Evolutionary conservation across 2,329 filamentous ascomycete species (phyloP), one percentile per base, ranked within the genome.

Genomic region (Lachnum nothofagi): DNA sequence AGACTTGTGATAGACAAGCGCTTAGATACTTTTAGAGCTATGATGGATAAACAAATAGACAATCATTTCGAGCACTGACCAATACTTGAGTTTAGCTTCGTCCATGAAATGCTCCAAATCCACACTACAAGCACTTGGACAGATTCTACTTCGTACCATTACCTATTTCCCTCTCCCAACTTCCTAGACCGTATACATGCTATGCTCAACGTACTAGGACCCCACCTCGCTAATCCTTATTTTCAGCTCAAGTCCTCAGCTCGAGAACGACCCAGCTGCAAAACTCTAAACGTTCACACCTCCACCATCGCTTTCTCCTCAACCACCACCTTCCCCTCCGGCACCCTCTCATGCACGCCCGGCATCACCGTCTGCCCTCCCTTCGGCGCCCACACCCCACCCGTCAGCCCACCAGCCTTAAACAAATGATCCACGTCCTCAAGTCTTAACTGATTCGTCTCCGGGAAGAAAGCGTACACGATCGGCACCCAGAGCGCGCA

Each of bases 401-500:
- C 67, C 2, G 66, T 68, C 10, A 69, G n/a, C n/a, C n/a, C 50
- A 4, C 67, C 65, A 2, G 65, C 66, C n/a, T 60, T 61, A 16
- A 49, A 49, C 12, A 49, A 19, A 4, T 35, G 12, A 19, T 56
- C 53, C 9, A 54, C 34, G 29, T 67, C 63, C 37, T 62, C 60
- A 1, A 62, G 40, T 5, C 52, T 48, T 2, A 53, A 37, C 14
- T 55, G 54, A 8, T 42, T 44, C 1, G 60, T 61, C 51, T 54
- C 58, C 8, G 53, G 55, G 29, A 58, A 60, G 48, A 58, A 55
- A 17, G 59, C 53, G 42, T 52, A 59, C 17, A 55, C 52, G 29
- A 57, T 22, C 9, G 53, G 57, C 5, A 60, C 38, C 39, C 57
- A 54, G 14, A 12, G 10, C 19, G 39, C 23, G 22, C 48, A 47